Evolutionary conservation across 257 asterid genomes (phyloP).

Genomic region (Parsonsia alboflavescens): DNA sequence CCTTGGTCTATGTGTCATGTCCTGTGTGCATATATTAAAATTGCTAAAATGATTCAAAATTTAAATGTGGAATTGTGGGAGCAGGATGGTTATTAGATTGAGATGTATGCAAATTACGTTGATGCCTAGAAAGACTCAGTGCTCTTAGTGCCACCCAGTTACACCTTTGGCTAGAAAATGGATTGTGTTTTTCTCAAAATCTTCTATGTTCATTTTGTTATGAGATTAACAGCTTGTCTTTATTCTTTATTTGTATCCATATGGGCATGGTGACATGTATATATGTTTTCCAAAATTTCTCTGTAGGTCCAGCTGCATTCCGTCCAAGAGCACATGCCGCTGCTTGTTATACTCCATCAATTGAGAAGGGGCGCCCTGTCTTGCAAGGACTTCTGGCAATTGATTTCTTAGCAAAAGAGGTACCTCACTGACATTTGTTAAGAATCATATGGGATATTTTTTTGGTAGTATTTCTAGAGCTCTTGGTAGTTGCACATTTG

Average conservation of each 20-base stretch:
- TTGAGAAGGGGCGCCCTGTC: conserved; percentile 94
- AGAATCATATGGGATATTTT: conserved; percentile 1
- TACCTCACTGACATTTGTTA: conserved; percentile 26
- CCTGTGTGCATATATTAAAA: background rate
- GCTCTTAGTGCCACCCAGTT: background rate
- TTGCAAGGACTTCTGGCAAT: conserved; percentile 94
- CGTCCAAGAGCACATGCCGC: conserved; percentile 89
- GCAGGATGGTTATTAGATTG: background rate
- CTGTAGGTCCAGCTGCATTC: conserved; percentile 95
- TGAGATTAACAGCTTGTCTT: background rate
- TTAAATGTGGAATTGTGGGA: background rate
- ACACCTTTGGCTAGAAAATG: background rate
- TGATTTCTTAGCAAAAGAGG: conserved; percentile 95
- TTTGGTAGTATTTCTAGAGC: background rate
- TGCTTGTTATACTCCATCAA: conserved; percentile 60
- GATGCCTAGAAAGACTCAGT: background rate
- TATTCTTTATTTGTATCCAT: background rate
- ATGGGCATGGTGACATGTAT: background rate
- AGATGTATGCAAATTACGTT: background rate
- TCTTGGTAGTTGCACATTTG: background rate
- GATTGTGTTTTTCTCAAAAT: background rate
- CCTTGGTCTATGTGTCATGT: background rate
- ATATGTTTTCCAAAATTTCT: background rate
- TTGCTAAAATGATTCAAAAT: background rate
- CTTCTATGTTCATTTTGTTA: background rate